These are phyloP conservation scores for Gossypium trilobum DNA, from an alignment of 441 rosid genomes.

Conservation along the genomic window DNA sequence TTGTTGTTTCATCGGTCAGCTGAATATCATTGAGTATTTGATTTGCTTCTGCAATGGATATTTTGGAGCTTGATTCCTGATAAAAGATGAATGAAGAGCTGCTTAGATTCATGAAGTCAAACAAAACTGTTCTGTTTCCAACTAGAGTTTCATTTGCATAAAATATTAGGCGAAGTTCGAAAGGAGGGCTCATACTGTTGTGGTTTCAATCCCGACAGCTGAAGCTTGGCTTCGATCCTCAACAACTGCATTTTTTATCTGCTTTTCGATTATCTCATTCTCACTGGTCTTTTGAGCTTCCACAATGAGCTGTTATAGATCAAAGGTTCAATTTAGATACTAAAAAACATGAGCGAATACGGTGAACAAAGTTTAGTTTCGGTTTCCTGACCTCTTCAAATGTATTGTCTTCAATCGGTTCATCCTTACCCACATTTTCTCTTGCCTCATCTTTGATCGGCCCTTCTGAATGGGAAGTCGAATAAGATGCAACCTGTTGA, in stretches of 20 bases:
- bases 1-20: constrained; percentile 20
- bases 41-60: constrained; percentile 15
- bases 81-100: constrained; percentile 16
- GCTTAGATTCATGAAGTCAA: background rate
- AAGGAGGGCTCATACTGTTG: constrained; percentile 7
- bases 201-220: constrained; percentile 21
- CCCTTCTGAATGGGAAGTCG: constrained; percentile 17
- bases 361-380: background rate
- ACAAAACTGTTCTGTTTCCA: background rate
- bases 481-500: constrained; percentile 23
- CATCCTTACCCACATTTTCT: constrained; percentile 24
- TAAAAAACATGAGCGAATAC: background rate
- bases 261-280: constrained; percentile 18
- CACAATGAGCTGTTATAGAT: constrained; percentile 16
- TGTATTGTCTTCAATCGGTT: constrained; percentile 23
- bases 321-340: constrained; percentile 9
- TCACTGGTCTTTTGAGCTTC: constrained; percentile 17
- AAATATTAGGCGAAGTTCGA: background rate
- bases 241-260: constrained; percentile 15
- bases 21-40: constrained; percentile 22
- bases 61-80: constrained; percentile 23
- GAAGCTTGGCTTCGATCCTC: constrained; percentile 18
- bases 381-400: constrained; percentile 24
- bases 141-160: background rate
- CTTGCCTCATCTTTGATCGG: constrained; percentile 17